Evolutionary conservation across 495 filamentous ascomycete genomes (phyloP).

Genomic region (Hypoxylon lienhwacheense): DNA sequence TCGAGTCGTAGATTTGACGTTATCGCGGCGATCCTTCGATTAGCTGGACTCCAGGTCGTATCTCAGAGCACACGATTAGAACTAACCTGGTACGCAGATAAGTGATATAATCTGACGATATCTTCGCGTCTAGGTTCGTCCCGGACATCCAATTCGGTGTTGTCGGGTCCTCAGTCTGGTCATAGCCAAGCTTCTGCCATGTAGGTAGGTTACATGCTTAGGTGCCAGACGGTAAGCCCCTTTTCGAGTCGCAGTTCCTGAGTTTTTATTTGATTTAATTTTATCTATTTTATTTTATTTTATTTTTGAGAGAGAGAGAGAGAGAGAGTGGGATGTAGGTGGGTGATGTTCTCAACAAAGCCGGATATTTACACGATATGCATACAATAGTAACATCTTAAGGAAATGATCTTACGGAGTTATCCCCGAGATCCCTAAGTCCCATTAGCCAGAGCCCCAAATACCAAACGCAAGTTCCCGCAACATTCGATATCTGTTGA

Average conservation of each 20-base stretch:
- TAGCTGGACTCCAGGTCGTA: slow-evolving; percentile 9
- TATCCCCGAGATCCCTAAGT: slow-evolving; percentile 16
- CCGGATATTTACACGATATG: slow-evolving; percentile 9
- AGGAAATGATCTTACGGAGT: slow-evolving; percentile 17
- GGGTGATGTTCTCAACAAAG: too few species aligned
- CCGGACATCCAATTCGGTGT: neutral
- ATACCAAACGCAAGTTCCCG: slow-evolving; percentile 29
- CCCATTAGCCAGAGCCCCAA: slow-evolving; percentile 32
- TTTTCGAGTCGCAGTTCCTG: neutral
- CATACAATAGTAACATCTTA: too few species aligned
- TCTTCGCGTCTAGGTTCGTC: slow-evolving; percentile 11
- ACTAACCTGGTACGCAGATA: slow-evolving; percentile 26
- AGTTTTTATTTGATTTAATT: too few species aligned
- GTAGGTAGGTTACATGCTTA: too few species aligned
- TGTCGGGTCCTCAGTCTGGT: neutral
- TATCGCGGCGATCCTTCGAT: slow-evolving; percentile 28
- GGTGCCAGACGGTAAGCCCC: too few species aligned
- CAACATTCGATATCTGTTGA: slow-evolving; percentile 24
- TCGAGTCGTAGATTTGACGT: slow-evolving; percentile 18
- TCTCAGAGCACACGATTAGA: slow-evolving; percentile 3
- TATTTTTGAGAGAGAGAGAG: too few species aligned
- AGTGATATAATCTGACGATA: slow-evolving; percentile 8
- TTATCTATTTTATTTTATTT: too few species aligned
- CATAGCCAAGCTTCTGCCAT: neutral
- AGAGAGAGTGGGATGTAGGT: too few species aligned